A percentile compares a stretch with the other conserved stretches of the same genome.
Conservation (phyloP, 202 grass and related monocot species). For the Digitaria exilis region DNA sequence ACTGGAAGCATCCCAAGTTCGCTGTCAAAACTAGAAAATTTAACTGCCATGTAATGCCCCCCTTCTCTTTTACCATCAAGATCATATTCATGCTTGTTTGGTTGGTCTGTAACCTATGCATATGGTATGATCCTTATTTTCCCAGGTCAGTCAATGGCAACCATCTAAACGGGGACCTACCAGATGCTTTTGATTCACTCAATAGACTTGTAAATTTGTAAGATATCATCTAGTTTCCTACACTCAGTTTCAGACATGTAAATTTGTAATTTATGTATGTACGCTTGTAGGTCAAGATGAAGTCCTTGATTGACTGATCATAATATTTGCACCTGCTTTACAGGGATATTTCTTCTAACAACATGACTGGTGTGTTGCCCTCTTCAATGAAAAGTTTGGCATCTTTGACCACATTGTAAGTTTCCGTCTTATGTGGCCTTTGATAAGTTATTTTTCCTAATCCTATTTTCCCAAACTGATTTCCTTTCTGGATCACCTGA, state of each 20-base stretch:
- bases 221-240: slow-evolving; percentile 2
- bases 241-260: background rate
- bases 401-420: slow-evolving; percentile 94
- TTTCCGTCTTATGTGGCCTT: background rate
- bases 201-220: slow-evolving; percentile 84
- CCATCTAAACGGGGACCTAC: slow-evolving; percentile 68
- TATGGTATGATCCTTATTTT: slow-evolving; percentile 20
- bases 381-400: slow-evolving; percentile 74
- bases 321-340: slow-evolving; percentile 19
- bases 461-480: slow-evolving; percentile 10
- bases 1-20: slow-evolving; percentile 90
- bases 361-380: slow-evolving; percentile 71
- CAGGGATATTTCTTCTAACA: slow-evolving; percentile 74
- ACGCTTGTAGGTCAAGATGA: background rate
- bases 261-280: background rate
- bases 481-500: slow-evolving; percentile 5
- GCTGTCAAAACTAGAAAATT: slow-evolving; percentile 67
- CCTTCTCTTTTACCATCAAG: background rate
- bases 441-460: slow-evolving; percentile 14
- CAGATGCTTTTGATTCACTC: slow-evolving; percentile 75
- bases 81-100: slow-evolving; percentile 13
- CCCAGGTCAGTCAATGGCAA: slow-evolving; percentile 90
- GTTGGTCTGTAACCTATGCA: background rate
- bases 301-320: slow-evolving; percentile 15
- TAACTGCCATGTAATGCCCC: slow-evolving; percentile 75